Percentiles rank a stretch among this genome's conserved stretches.
Evolutionary conservation across 176 grass and related monocot genomes (phyloP).

Genomic region (Cymbopogon citratus): DNA sequence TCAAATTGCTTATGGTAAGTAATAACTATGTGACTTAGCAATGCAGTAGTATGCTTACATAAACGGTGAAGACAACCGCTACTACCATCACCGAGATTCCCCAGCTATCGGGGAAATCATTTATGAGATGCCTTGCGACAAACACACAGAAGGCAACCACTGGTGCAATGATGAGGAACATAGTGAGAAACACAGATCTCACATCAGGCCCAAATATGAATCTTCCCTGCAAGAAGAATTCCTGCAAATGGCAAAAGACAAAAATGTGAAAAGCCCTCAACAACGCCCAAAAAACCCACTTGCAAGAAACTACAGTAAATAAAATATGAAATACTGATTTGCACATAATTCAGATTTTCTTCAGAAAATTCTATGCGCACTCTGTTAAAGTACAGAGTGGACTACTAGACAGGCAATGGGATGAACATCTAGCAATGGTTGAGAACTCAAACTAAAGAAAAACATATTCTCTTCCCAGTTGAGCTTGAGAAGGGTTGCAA

Average conservation of each 20-base stretch:
- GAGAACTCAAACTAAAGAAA: not conserved
- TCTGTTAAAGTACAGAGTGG: not conserved
- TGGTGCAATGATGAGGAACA: conserved; percentile 77
- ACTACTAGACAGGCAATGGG: not conserved
- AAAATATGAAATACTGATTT: not conserved
- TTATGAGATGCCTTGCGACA: conserved; percentile 69
- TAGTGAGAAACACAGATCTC: conserved; percentile 91
- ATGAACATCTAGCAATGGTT: not conserved
- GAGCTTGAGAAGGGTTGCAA: not conserved
- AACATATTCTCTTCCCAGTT: not conserved
- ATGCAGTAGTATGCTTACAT: conserved; percentile 55
- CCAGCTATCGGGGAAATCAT: conserved; percentile 64
- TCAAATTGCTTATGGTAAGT: not conserved
- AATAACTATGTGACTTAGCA: not conserved
- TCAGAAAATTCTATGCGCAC: not conserved
- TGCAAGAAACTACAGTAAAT: not conserved
- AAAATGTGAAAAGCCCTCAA: conserved; percentile 2
- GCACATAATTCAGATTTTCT: not conserved
- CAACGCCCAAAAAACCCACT: not conserved
- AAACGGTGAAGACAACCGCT: conserved; percentile 78
- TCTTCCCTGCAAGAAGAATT: conserved; percentile 91
- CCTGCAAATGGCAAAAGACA: conserved; percentile 39
- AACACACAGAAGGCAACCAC: conserved; percentile 77
- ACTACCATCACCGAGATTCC: conserved; percentile 85
- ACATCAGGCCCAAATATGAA: conserved; percentile 97